Conservation (phyloP, 169 alveolate species). For the Besnoitia besnoiti region DNA sequence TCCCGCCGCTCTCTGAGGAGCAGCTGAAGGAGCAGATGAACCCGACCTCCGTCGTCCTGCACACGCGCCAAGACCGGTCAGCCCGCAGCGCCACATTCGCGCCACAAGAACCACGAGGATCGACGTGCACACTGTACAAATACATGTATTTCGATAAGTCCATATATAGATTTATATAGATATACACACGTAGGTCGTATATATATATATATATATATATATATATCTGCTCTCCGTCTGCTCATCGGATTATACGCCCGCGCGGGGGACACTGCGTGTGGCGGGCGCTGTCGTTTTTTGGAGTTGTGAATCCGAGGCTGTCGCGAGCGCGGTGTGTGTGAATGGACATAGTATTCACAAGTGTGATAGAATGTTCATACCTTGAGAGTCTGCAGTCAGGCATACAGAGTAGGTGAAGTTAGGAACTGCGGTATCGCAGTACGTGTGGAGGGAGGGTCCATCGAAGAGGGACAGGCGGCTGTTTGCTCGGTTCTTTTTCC, state of each 20-base stretch:
- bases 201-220: not conserved
- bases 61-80: conserved; percentile 52
- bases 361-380: too few species aligned
- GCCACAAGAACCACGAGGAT: too few species aligned
- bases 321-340: too few species aligned
- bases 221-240: not conserved
- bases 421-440: too few species aligned
- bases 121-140: too few species aligned
- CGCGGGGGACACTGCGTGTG: too few species aligned
- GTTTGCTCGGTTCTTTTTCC: not conserved
- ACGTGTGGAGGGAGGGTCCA: too few species aligned
- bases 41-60: conserved; percentile 48
- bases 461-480: not conserved
- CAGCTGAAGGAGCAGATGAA: conserved; percentile 32
- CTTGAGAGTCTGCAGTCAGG: too few species aligned
- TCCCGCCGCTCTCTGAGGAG: conserved; percentile 60
- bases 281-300: not conserved
- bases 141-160: conserved; percentile 59
- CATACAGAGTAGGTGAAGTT: too few species aligned
- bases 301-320: too few species aligned
- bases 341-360: too few species aligned
- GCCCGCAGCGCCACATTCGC: conserved; percentile 1
- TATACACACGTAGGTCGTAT: not conserved
- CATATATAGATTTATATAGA: not conserved
- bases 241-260: not conserved